These are phyloP conservation scores for Linderina pennispora DNA, from an alignment of 192 early-diverging fungal species.

Conservation along the genomic window DNA sequence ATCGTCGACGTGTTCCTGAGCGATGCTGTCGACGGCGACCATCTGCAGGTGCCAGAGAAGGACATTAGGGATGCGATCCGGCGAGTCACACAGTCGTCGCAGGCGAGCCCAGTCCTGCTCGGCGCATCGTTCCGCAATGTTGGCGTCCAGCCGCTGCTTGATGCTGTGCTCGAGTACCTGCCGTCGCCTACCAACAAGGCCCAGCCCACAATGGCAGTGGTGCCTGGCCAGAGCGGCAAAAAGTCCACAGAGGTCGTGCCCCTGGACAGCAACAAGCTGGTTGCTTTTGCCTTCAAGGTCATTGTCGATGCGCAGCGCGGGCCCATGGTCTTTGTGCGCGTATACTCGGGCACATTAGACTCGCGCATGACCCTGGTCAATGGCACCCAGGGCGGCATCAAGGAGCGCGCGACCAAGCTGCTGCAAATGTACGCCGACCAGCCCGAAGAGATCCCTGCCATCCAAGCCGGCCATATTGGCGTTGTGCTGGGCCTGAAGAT, in stretches of 20 bases:
- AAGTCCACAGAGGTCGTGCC: slow-evolving; percentile 19
- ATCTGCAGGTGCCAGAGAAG: slow-evolving; percentile 53
- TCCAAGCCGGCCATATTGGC: slow-evolving; percentile 77
- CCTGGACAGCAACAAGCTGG: slow-evolving; percentile 52
- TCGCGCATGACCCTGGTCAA: slow-evolving; percentile 64
- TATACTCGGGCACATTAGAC: slow-evolving; percentile 77
- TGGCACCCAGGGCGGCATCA: slow-evolving; percentile 51
- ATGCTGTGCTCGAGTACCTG: slow-evolving; percentile 81
- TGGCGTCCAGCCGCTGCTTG: slow-evolving; percentile 90
- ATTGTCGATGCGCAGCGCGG: slow-evolving; percentile 79
- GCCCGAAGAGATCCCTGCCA: slow-evolving; percentile 70
- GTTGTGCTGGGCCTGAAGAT: slow-evolving; percentile 78
- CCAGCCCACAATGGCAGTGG: slow-evolving; percentile 1
- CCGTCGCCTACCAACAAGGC: slow-evolving; percentile 74
- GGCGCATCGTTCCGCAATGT: slow-evolving; percentile 86
- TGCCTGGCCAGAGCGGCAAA: not conserved
- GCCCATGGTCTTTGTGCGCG: slow-evolving; percentile 83
- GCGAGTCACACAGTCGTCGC: slow-evolving; percentile 59
- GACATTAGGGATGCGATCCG: slow-evolving; percentile 65
- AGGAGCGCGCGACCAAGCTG: slow-evolving; percentile 77
- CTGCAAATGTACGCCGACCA: slow-evolving; percentile 91
- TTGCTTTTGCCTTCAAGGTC: slow-evolving; percentile 94
- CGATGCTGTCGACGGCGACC: slow-evolving; percentile 63
- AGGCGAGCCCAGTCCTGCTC: slow-evolving; percentile 76
- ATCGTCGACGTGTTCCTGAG: slow-evolving; percentile 80